These are phyloP conservation scores for Gossypium lobatum DNA, from an alignment of 441 rosid species.

Conservation along the genomic window DNA sequence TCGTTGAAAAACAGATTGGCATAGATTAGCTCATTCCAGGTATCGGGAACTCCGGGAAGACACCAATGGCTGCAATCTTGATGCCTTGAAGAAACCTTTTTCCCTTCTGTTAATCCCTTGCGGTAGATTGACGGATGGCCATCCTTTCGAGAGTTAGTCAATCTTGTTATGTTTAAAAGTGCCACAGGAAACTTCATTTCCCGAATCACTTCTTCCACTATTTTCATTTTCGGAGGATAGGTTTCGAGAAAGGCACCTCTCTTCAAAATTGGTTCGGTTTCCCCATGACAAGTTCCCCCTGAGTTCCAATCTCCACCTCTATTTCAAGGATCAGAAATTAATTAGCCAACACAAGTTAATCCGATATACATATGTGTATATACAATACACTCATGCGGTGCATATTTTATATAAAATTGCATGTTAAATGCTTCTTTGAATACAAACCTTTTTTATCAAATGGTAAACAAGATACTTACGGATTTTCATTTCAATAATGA, in stretches of 20 bases:
- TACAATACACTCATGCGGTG: neutral
- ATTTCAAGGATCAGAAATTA: conserved; percentile 15
- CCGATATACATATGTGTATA: neutral
- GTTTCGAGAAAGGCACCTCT: conserved; percentile 52
- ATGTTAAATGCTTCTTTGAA: neutral
- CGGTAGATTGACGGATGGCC: conserved; percentile 89
- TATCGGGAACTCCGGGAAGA: conserved; percentile 87
- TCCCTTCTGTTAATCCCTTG: conserved; percentile 35
- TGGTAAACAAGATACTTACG: neutral
- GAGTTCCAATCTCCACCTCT: conserved; percentile 98
- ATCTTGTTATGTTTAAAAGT: conserved; percentile 67
- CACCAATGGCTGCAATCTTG: conserved; percentile 99
- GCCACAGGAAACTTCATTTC: conserved; percentile 52
- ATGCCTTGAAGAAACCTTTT: conserved; percentile 35
- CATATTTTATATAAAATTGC: neutral
- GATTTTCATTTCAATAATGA: neutral
- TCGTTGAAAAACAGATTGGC: conserved; percentile 41
- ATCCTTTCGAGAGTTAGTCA: conserved; percentile 86
- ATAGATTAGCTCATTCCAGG: conserved; percentile 86
- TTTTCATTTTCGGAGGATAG: conserved; percentile 84
- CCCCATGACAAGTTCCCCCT: conserved; percentile 83
- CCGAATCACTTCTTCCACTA: conserved; percentile 66
- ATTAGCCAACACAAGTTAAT: neutral
- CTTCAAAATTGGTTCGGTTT: conserved; percentile 47
- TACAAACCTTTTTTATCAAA: neutral